Evolutionary conservation across 371 early-diverging fungal genomes (phyloP).

Genomic region (Haplosporangium sp.): DNA sequence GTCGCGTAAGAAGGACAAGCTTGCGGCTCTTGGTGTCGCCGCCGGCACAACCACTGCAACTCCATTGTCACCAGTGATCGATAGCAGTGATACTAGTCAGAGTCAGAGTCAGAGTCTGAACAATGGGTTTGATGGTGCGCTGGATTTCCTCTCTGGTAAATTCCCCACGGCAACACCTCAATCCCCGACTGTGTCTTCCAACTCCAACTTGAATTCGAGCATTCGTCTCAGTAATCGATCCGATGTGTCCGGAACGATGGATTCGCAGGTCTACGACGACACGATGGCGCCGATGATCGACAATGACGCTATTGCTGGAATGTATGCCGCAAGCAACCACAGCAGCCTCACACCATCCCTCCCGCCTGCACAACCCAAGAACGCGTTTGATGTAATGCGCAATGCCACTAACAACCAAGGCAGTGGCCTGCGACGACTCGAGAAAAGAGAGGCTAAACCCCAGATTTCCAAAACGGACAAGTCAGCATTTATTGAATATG

Average conservation of each 20-base stretch:
- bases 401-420: constrained; percentile 3
- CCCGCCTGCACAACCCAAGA: constrained; percentile 9
- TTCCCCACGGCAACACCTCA: constrained; percentile 19
- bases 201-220: background rate
- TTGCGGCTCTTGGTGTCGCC: background rate
- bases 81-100: constrained; percentile 10
- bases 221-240: too few relatives aligned
- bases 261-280: background rate
- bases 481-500: constrained; percentile 49
- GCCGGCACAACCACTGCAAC: background rate
- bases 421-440: constrained; percentile 16
- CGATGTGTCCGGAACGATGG: background rate
- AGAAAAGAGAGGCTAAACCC: constrained; percentile 21
- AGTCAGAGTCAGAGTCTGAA: constrained; percentile 1
- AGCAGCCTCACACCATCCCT: background rate
- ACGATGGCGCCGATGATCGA: background rate
- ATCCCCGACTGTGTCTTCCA: background rate
- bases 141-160: constrained; percentile 35
- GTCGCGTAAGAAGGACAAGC: constrained; percentile 10
- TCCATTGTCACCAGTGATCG: constrained; percentile 1
- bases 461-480: constrained; percentile 22
- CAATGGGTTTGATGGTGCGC: constrained; percentile 11
- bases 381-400: constrained; percentile 42
- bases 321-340: background rate
- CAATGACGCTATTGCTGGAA: background rate